phyloP scores from a whole-genome alignment of 345 rosid genomes.

The Raphanus raphanistrum region DNA sequence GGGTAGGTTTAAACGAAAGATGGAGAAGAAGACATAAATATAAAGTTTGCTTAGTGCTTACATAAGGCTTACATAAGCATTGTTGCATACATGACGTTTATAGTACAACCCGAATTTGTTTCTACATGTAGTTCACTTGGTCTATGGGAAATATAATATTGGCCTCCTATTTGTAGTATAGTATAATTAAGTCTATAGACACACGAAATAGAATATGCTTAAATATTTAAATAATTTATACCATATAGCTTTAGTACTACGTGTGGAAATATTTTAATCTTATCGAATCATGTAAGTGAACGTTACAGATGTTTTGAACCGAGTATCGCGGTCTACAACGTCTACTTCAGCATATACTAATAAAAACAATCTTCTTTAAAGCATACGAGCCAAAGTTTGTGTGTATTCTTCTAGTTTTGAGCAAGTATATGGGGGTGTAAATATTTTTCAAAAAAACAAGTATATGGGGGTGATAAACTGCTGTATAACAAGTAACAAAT shows the following conservation, averaged over 20 bases:
- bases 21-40: slow-evolving; percentile 1
- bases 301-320: not conserved
- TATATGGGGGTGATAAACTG: not conserved
- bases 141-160: not conserved
- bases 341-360: not conserved
- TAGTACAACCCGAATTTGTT: not conserved
- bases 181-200: not conserved
- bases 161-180: not conserved
- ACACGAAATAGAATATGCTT: not conserved
- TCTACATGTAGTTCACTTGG: slow-evolving; percentile 24
- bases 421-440: not conserved
- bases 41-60: not conserved
- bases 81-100: slow-evolving; percentile 30
- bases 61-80: slow-evolving; percentile 27
- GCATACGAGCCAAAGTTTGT: not conserved
- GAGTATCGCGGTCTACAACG: not conserved
- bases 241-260: not conserved
- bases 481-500: not conserved
- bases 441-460: too few relatives aligned
- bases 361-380: not conserved
- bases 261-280: not conserved
- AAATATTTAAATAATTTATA: not conserved
- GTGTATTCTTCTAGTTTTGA: not conserved
- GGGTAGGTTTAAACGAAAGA: not conserved
- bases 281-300: not conserved